These are phyloP conservation scores for Xylariaceae sp. DNA, from an alignment of 2,329 filamentous ascomycete species.

Conservation along the genomic window DNA sequence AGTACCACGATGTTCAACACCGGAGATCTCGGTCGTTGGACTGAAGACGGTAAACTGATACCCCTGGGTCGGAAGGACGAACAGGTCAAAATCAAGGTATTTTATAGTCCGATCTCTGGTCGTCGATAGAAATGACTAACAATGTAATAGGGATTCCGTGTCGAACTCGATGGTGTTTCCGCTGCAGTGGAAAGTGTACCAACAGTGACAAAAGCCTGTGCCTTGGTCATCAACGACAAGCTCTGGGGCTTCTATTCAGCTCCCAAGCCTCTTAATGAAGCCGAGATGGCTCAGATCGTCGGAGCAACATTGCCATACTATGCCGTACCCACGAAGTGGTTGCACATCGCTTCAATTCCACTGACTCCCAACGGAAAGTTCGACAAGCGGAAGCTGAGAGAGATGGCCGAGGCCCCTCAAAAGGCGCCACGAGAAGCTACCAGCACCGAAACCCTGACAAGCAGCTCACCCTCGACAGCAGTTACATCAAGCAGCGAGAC, in stretches of 20 bases:
- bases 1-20: conserved; percentile 54
- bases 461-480: conserved; percentile 17
- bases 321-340: conserved; percentile 45
- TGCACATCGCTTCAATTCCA: conserved; percentile 41
- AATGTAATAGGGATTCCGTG: conserved; percentile 46
- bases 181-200: conserved; percentile 43
- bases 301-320: conserved; percentile 48
- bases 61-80: conserved; percentile 55
- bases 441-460: conserved; percentile 10
- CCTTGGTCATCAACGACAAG: conserved; percentile 42
- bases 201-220: conserved; percentile 43
- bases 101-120: neutral
- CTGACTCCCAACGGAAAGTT: conserved; percentile 53
- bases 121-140: conserved; percentile 9
- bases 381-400: conserved; percentile 44
- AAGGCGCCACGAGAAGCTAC: conserved; percentile 15
- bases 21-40: conserved; percentile 54
- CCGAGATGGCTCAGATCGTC: conserved; percentile 37
- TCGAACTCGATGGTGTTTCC: conserved; percentile 55
- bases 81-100: conserved; percentile 55
- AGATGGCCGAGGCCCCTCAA: conserved; percentile 27
- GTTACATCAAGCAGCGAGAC: neutral
- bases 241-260: conserved; percentile 48
- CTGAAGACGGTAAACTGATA: conserved; percentile 47
- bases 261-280: conserved; percentile 32